Base-by-base conservation (phyloP, 129 eudicot genomes). In the Deinandra increscens region DNA sequence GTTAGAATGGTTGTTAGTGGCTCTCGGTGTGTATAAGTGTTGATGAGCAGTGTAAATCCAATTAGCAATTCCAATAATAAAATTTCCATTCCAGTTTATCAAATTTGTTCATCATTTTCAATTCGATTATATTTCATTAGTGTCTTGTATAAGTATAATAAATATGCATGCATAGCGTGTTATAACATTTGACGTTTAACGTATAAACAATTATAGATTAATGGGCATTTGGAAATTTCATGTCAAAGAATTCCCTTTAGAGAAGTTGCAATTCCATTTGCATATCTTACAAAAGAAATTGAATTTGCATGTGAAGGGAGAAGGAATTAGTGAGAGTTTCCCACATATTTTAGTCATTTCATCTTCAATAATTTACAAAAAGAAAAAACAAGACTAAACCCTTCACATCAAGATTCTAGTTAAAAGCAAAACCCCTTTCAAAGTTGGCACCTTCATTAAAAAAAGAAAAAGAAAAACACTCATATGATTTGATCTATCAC, bases 351-450 rank as follows among this genome's bases (percentile, higher is more conserved):
- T 37, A 76, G 80, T 76, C 80, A 60, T 48, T 68, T 59, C 75
- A 76, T 76, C 80, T 68, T 59, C 56, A 68, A 58, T 37, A 76
- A 76, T 76, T 76, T 76, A 76, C 80, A 76, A 75, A 75, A 74
- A 49, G 4, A 17, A 15, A 15, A 48, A 46, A 55, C 3, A 75
- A 68, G 69, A 76, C 54, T 37, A 45, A 75, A 6, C 62, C 69
- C 80, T 68, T 75, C 75, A 68, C 80, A 68, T 75, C 62, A 76
- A 74, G 42, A 76, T 68, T 76, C 80, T 76, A 76, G 61, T 60
- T 50, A 37, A 72, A 72, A 76, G 64, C 70, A 76, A 76, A 76
- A 59, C 54, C 75, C 65, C 44, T 76, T 76, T 60, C 64, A 76
- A 75, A 76, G 80, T 69, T 60, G 60, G 80, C 80, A 76, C 75